Evolutionary conservation across 148 eudicot genomes (phyloP).

Genomic region (Chenopodium album): DNA sequence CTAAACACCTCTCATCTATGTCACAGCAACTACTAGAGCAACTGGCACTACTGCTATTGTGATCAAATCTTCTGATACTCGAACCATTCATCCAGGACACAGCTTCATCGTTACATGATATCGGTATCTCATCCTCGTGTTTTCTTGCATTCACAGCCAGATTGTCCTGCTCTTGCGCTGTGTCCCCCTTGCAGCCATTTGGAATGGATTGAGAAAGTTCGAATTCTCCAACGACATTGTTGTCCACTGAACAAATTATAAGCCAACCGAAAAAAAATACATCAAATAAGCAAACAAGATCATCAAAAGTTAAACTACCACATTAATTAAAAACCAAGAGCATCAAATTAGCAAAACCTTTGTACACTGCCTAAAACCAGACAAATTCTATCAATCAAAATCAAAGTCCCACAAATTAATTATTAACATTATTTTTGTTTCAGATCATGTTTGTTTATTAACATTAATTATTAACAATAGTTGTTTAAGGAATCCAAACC

Average conservation of each 20-base stretch:
- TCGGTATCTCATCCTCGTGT: constrained; percentile 20
- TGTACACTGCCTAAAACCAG: neutral
- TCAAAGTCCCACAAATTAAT: neutral
- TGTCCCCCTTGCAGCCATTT: neutral
- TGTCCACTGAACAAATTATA: constrained; percentile 21
- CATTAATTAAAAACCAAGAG: neutral
- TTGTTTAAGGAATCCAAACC: neutral
- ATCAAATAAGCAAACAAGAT: constrained; percentile 5
- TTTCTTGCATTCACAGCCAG: constrained; percentile 12
- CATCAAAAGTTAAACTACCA: neutral
- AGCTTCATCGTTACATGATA: constrained; percentile 34
- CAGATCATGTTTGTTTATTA: no score
- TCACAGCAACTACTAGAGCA: constrained; percentile 53
- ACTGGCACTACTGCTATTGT: constrained; percentile 42
- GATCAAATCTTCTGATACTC: constrained; percentile 35
- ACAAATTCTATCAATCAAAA: neutral
- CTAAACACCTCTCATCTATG: constrained; percentile 55
- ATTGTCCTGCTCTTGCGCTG: constrained; percentile 5
- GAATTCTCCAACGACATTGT: neutral
- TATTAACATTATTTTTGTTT: neutral
- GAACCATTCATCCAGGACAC: constrained; percentile 47
- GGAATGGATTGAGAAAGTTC: constrained; percentile 10
- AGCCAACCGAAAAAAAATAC: neutral
- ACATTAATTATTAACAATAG: neutral
- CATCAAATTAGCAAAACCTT: neutral